Evolutionary conservation across 2,329 filamentous ascomycete genomes (phyloP), one percentile per base, ranked within the genome.

Genomic region (Annulohypoxylon truncatum): DNA sequence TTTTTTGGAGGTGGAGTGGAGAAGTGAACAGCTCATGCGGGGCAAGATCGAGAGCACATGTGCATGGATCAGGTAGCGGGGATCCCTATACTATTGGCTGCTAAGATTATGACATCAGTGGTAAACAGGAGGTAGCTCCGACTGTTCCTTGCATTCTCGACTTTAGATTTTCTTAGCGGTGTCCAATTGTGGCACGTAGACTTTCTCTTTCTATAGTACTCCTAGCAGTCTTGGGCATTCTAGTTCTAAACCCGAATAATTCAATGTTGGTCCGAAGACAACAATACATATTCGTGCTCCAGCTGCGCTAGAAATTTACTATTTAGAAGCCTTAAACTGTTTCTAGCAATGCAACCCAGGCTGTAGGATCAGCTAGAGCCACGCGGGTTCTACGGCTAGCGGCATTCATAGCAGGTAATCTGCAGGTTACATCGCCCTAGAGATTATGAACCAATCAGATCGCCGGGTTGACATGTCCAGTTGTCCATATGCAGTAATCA

Each of bases 401-500:
- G 54, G 48, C 40, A 53, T 29, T 29, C n/a, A 51, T 51, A 62
- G 44, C 42, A 50, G n/a, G 24, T 46, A 53, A 46, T 57, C 22
- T 59, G 26, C 24, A n/a, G 24, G 29, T 42, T 61, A 42, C 20
- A 50, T 58, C 50, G 40, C 29, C 33, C 40, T 59, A 42, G 42
- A 52, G 33, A 20, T 35, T n/a, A 35, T 13, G 13, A 18, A 9
- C 67, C 67, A 70, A 70, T 70, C 51, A 68, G 38, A 58, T 15
- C 2, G 7, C 10, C 15, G 24, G 40, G 57, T 29, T 33, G 28
- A 13, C 52, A 42, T 56, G 29, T 52, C 58, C 59, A 58, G 15
- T 9, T 65, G 33, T 70, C 67, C 67, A 15, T 58, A 66, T 66
- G 61, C 61, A 61, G 65, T 70, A 70, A 70, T 70, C 48, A 48